phyloP scores from a whole-genome alignment of 495 filamentous ascomycete species.

The Schizothecium vesticola region DNA sequence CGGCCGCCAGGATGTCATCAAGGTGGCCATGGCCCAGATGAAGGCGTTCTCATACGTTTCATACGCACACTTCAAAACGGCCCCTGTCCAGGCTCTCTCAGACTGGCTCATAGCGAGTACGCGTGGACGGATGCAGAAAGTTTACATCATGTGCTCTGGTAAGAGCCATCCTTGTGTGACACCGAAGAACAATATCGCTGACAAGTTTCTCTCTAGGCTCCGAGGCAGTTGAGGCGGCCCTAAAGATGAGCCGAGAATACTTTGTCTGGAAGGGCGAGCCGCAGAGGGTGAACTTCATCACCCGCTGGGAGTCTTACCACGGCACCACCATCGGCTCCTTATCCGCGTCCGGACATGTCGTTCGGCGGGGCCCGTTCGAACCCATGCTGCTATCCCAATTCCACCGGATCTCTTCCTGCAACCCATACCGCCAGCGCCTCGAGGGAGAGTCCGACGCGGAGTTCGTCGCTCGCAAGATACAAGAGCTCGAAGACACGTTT shows the following conservation, averaged over 20 bases:
- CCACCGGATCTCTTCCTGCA: slow-evolving; percentile 61
- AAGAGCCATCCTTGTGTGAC: slow-evolving; percentile 5
- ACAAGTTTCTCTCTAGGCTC: slow-evolving; percentile 42
- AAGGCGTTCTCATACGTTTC: slow-evolving; percentile 35
- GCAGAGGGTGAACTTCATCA: slow-evolving; percentile 49
- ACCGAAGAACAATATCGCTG: background rate
- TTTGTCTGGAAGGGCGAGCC: slow-evolving; percentile 42
- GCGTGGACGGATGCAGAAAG: slow-evolving; percentile 37
- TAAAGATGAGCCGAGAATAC: slow-evolving; percentile 63
- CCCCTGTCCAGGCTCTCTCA: slow-evolving; percentile 30
- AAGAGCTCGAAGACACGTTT: background rate
- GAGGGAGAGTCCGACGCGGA: slow-evolving; percentile 26
- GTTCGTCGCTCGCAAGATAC: slow-evolving; percentile 36
- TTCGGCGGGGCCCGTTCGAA: slow-evolving; percentile 52
- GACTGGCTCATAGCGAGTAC: slow-evolving; percentile 40
- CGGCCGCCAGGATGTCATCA: slow-evolving; percentile 36
- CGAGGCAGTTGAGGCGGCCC: slow-evolving; percentile 65
- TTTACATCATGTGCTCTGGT: slow-evolving; percentile 52
- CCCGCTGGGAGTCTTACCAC: slow-evolving; percentile 63
- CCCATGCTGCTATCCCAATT: slow-evolving; percentile 47
- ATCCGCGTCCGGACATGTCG: slow-evolving; percentile 51
- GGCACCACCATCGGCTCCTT: slow-evolving; percentile 63
- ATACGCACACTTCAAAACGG: slow-evolving; percentile 37
- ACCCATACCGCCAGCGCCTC: slow-evolving; percentile 38
- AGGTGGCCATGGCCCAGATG: slow-evolving; percentile 32